Conservation (phyloP, 805 yeast genomes). For the Cyberlindnera nakhonratchasimensis region DNA sequence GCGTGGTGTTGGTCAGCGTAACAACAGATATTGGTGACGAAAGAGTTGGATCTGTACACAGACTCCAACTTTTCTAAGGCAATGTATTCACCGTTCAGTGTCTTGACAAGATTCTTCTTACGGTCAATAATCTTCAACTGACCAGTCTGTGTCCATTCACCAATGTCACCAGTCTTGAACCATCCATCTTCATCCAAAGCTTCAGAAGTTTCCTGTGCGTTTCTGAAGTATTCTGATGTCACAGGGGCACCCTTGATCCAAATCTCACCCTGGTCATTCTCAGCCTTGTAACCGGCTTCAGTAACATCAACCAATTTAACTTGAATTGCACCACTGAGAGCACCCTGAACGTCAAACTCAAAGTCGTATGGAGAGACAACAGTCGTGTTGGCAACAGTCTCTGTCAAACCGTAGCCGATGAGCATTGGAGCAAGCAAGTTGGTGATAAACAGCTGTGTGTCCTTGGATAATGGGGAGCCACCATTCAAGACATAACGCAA, state of each 20-base stretch:
- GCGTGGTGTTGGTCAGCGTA: conserved; percentile 87
- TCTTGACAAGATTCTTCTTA: conserved; percentile 92
- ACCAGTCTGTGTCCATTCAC: conserved; percentile 84
- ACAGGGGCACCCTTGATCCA: conserved; percentile 74
- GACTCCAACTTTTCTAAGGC: conserved; percentile 95
- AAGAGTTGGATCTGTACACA: conserved; percentile 76
- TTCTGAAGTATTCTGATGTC: conserved; percentile 73
- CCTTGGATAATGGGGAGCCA: conserved; percentile 83
- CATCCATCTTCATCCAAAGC: conserved; percentile 78
- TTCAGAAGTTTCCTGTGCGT: conserved; percentile 72
- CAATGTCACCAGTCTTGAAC: conserved; percentile 97
- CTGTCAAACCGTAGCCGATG: conserved; percentile 95
- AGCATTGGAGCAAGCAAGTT: conserved; percentile 80
- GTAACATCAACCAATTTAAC: conserved; percentile 87
- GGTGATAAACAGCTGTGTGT: conserved; percentile 78
- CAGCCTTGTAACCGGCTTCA: conserved; percentile 88
- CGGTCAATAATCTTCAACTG: conserved; percentile 85
- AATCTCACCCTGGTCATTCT: conserved; percentile 91
- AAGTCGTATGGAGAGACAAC: conserved; percentile 62
- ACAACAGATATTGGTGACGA: conserved; percentile 80
- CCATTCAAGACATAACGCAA: conserved; percentile 76
- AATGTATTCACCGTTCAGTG: conserved; percentile 94
- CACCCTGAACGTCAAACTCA: conserved; percentile 78
- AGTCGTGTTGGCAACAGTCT: conserved; percentile 86
- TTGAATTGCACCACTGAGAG: conserved; percentile 76